A percentile compares a stretch with the other conserved stretches of the same genome.
phyloP scores from a whole-genome alignment of 192 early-diverging fungal species.

The Obelidium mucronatum region DNA sequence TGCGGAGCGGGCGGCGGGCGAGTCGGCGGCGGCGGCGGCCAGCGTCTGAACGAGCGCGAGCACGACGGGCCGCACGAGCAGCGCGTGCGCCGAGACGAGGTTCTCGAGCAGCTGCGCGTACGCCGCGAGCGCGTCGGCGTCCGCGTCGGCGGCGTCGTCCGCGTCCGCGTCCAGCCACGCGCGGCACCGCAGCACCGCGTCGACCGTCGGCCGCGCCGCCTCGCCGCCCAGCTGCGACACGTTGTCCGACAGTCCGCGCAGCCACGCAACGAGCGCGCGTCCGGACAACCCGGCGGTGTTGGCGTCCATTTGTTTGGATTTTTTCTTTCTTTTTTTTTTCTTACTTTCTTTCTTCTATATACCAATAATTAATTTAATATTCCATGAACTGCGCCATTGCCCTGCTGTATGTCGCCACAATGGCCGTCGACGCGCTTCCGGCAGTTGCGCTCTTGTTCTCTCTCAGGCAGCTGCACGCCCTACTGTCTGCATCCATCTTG shows the following conservation, averaged over 20 bases:
- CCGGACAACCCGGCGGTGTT: background rate
- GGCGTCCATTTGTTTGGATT: background rate
- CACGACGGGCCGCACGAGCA: constrained; percentile 69
- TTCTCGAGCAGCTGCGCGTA: constrained; percentile 74
- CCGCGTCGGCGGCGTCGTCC: too few relatives aligned
- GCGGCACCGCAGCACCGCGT: too few relatives aligned
- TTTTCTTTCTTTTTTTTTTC: background rate
- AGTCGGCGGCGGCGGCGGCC: constrained; percentile 18
- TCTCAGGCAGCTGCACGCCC: constrained; percentile 15
- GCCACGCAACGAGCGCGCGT: too few relatives aligned
- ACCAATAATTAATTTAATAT: constrained; percentile 27
- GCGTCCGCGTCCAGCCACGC: too few relatives aligned
- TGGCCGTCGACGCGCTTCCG: constrained; percentile 23
- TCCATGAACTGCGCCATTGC: constrained; percentile 13
- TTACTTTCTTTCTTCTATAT: background rate
- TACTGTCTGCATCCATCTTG: background rate
- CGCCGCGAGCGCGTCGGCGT: background rate
- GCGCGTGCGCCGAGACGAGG: constrained; percentile 77
- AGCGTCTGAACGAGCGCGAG: constrained; percentile 63
- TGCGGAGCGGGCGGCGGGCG: constrained; percentile 4
- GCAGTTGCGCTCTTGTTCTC: constrained; percentile 4
- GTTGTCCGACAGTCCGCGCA: background rate
- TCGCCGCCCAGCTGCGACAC: background rate
- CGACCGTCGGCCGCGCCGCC: constrained; percentile 48
- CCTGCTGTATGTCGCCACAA: background rate